Evolutionary conservation across 345 rosid species (phyloP).

Genomic region (Salix purpurea): DNA sequence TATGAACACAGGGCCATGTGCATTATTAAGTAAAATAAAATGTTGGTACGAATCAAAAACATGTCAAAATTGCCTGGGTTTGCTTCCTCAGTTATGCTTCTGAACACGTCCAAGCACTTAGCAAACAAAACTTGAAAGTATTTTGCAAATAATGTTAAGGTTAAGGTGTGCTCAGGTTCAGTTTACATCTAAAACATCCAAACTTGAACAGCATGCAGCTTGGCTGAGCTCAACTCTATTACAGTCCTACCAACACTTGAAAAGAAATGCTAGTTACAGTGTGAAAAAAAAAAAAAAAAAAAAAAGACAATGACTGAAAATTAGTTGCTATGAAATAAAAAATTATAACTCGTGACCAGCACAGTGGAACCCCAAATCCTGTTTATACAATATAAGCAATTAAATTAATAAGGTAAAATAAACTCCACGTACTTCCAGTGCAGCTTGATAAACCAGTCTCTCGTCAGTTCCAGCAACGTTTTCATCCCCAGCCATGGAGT

Average conservation of each 20-base stretch:
- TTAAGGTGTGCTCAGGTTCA: neutral
- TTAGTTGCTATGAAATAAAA: neutral
- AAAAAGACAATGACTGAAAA: neutral
- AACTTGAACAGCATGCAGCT: neutral
- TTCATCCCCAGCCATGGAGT: slow-evolving; percentile 52
- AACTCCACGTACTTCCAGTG: slow-evolving; percentile 57
- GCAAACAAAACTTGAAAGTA: neutral
- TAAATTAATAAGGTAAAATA: neutral
- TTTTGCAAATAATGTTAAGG: neutral
- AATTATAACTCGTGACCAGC: neutral
- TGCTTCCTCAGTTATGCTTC: neutral
- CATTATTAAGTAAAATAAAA: neutral
- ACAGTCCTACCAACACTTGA: neutral
- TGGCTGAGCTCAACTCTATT: neutral
- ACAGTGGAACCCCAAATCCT: neutral
- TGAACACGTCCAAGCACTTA: neutral
- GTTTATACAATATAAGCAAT: neutral
- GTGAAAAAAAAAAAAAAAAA: too few relatives aligned
- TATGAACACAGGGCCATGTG: too few relatives aligned
- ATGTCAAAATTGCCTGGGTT: neutral
- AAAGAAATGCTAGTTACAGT: neutral
- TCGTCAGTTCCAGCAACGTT: slow-evolving; percentile 54
- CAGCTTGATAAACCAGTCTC: slow-evolving; percentile 83
- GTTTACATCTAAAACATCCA: neutral
- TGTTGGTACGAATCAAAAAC: too few relatives aligned